Conservation (phyloP, 306 rosid genomes). For the Castanopsis chinensis region DNA sequence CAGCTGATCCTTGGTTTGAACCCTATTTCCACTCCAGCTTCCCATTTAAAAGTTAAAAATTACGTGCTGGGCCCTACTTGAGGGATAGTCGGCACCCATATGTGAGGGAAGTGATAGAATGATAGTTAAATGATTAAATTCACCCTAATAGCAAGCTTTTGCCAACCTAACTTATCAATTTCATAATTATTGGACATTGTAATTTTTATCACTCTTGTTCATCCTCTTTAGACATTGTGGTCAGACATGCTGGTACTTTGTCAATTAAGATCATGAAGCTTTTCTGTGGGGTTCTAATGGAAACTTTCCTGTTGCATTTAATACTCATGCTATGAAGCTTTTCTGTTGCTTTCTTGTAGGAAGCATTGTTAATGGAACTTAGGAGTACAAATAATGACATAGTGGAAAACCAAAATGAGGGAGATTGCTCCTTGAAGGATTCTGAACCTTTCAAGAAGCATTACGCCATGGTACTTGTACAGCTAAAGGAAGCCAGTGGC, state of each 20-base stretch:
- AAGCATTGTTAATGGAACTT: conserved; percentile 61
- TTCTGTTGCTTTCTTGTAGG: conserved; percentile 37
- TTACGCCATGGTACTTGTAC: conserved; percentile 88
- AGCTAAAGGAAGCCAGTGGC: conserved; percentile 96
- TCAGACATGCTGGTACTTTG: background rate
- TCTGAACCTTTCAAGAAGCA: conserved; percentile 68
- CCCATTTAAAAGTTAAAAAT: background rate
- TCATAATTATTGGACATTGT: background rate
- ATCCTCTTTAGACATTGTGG: conserved; percentile 5
- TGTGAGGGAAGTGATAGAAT: no score
- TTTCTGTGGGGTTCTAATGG: background rate
- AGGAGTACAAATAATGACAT: conserved; percentile 47
- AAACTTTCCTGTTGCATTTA: background rate
- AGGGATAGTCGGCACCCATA: no score
- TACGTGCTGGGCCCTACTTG: no score
- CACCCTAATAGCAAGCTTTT: no score
- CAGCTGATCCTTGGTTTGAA: no score
- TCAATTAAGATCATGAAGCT: background rate
- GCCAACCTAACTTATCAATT: no score
- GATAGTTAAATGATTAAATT: no score
- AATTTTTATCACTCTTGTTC: background rate
- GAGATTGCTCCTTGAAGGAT: conserved; percentile 50
- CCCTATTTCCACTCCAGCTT: no score
- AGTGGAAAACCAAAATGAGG: conserved; percentile 56
- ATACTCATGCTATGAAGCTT: background rate